Evolutionary conservation across 2,329 filamentous ascomycete species (phyloP).

Genomic region (Aspergillus vadensis): DNA sequence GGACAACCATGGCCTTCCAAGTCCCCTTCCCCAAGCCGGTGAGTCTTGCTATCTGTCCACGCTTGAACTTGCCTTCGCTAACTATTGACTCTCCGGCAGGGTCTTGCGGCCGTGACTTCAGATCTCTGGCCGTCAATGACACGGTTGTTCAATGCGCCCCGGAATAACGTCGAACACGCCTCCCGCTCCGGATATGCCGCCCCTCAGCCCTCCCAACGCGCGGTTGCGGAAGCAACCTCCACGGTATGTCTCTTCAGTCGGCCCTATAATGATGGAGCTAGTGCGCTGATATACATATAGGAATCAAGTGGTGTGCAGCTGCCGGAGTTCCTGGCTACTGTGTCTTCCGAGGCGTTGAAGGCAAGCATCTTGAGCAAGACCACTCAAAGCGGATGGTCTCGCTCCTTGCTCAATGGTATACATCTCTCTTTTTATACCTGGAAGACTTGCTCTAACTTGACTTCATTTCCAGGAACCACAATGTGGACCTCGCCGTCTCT

Average conservation of each 20-base stretch:
- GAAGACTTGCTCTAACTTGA: not conserved
- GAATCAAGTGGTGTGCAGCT: constrained; percentile 18
- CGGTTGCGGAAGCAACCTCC: constrained; percentile 17
- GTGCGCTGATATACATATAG: constrained; percentile 17
- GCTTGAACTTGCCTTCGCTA: constrained; percentile 9
- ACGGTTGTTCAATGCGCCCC: constrained; percentile 40
- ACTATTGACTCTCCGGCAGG: constrained; percentile 39
- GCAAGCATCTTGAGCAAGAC: constrained; percentile 22
- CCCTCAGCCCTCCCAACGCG: constrained; percentile 19
- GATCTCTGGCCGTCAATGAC: constrained; percentile 50
- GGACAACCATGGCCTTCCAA: constrained; percentile 55
- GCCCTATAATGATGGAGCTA: not conserved
- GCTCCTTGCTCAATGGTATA: constrained; percentile 26
- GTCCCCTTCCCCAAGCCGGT: constrained; percentile 52
- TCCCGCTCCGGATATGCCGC: constrained; percentile 18
- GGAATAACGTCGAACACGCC: constrained; percentile 34
- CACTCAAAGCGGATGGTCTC: constrained; percentile 21
- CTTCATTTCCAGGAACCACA: constrained; percentile 17
- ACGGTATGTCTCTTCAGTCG: constrained; percentile 24
- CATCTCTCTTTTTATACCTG: not conserved
- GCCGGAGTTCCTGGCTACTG: constrained; percentile 31
- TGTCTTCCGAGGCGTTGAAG: constrained; percentile 29
- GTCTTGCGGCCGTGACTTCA: constrained; percentile 45
- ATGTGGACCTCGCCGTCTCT: constrained; percentile 24
- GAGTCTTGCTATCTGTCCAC: constrained; percentile 23